Conservation (phyloP, 75 land plant genomes). For the Pseudotsuga menziesii region DNA sequence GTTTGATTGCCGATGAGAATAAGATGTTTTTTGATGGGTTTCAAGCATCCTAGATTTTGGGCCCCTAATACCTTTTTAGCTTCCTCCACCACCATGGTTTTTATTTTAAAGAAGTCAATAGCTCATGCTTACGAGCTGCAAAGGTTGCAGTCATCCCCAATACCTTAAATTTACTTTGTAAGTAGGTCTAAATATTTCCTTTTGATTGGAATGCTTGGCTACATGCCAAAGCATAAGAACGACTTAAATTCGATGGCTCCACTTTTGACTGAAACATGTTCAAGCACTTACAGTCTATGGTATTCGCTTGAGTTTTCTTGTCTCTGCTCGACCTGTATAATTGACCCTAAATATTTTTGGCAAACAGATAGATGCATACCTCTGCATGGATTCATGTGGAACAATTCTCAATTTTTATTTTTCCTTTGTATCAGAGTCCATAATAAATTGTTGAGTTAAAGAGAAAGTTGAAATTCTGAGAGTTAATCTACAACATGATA, state of each 20-base stretch:
- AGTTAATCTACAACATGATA: too few species aligned
- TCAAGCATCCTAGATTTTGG: constrained; percentile 37
- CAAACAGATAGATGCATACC: too few species aligned
- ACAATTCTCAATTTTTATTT: too few species aligned
- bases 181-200: constrained; percentile 8
- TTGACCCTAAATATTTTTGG: too few species aligned
- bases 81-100: constrained; percentile 37
- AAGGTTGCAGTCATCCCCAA: constrained; percentile 36
- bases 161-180: constrained; percentile 21
- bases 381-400: too few species aligned
- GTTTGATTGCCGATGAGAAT: constrained; percentile 40
- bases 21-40: constrained; percentile 22
- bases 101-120: constrained; percentile 8
- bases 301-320: too few species aligned
- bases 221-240: constrained; percentile 12
- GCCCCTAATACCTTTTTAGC: constrained; percentile 39
- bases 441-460: too few species aligned
- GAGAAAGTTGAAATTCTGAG: too few species aligned
- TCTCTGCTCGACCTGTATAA: too few species aligned
- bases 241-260: background rate
- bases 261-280: too few species aligned
- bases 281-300: too few species aligned
- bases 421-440: too few species aligned
- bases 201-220: background rate
- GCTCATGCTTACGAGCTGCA: constrained; percentile 25